Evolutionary conservation across 2,329 filamentous ascomycete genomes (phyloP).

Genomic region (Calycina herbarum): DNA sequence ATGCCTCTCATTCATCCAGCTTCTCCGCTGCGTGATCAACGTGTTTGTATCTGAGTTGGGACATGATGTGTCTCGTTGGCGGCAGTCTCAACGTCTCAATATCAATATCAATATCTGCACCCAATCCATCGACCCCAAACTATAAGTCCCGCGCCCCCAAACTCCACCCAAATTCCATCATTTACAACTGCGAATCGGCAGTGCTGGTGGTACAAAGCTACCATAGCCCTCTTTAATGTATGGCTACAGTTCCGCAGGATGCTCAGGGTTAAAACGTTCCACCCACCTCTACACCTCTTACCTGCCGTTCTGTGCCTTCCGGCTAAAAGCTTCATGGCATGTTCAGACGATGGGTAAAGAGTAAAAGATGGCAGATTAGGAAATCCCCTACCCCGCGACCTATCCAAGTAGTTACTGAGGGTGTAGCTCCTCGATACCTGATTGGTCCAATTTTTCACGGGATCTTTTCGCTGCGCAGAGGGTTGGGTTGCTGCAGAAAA

Average conservation of each 20-base stretch:
- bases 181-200: slow-evolving; percentile 3
- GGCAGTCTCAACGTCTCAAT: slow-evolving; percentile 4
- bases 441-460: not conserved
- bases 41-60: not conserved
- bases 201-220: slow-evolving; percentile 6
- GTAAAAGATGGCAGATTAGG: not conserved
- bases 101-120: slow-evolving; percentile 4
- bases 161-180: not conserved
- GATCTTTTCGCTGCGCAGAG: not conserved
- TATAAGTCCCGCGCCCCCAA: slow-evolving; percentile 1
- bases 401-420: not conserved
- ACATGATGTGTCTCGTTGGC: slow-evolving; percentile 5
- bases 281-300: not conserved
- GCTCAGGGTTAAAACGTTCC: slow-evolving; percentile 1
- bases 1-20: slow-evolving; percentile 4
- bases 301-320: slow-evolving; percentile 7
- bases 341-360: slow-evolving; percentile 2
- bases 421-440: not conserved
- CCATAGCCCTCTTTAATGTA: not conserved
- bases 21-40: slow-evolving; percentile 9
- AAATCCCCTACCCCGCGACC: not conserved
- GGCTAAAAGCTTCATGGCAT: slow-evolving; percentile 9
- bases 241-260: not conserved
- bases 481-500: slow-evolving; percentile 6
- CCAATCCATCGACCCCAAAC: not conserved